Evolutionary conservation across 169 alveolate genomes (phyloP).

Genomic region (Cryptosporidium viatorum): DNA sequence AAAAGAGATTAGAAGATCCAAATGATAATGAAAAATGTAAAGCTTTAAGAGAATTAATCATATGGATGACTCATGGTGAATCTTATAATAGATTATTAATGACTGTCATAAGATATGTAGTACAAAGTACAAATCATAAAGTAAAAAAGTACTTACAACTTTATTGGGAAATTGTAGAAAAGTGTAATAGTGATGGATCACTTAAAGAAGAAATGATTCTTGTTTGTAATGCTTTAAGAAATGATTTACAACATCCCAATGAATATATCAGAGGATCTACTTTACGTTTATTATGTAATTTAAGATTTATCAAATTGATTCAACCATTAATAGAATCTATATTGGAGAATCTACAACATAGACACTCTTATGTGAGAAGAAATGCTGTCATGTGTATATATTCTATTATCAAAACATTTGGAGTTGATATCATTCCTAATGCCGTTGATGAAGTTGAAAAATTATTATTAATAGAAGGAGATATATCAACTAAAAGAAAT

Average conservation of each 20-base stretch:
- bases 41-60: constrained; percentile 65
- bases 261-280: constrained; percentile 96
- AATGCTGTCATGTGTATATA: constrained; percentile 93
- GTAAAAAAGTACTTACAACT: constrained; percentile 92
- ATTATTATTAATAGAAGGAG: constrained; percentile 85
- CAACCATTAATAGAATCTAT: constrained; percentile 92
- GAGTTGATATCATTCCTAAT: constrained; percentile 89
- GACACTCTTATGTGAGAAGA: constrained; percentile 93
- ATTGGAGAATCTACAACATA: constrained; percentile 89
- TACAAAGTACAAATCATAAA: constrained; percentile 85
- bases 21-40: constrained; percentile 70
- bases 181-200: constrained; percentile 93
- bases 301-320: constrained; percentile 89
- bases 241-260: constrained; percentile 94
- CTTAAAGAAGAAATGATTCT: constrained; percentile 95
- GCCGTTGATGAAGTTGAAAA: constrained; percentile 84
- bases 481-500: constrained; percentile 92
- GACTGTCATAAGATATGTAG: constrained; percentile 85
- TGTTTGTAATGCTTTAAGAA: constrained; percentile 96
- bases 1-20: constrained; percentile 72
- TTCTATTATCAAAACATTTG: constrained; percentile 87
- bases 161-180: constrained; percentile 95
- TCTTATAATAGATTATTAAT: constrained; percentile 79
- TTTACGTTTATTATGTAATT: constrained; percentile 91
- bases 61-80: constrained; percentile 76